Conservation (phyloP, 75 land plant genomes). For the Ceratopteris richardii region DNA sequence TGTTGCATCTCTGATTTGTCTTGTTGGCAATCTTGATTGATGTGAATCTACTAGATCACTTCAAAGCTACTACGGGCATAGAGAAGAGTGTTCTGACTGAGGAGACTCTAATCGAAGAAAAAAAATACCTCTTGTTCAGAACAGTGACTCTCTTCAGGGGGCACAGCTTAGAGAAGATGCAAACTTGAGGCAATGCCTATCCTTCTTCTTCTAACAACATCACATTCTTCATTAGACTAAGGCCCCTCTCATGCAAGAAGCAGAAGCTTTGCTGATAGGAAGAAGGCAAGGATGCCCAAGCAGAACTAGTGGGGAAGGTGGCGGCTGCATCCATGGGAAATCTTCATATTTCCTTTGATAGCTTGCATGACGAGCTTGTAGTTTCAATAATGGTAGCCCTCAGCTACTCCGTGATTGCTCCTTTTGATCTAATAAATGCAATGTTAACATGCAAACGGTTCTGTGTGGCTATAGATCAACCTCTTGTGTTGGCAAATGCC, state of each 20-base stretch:
- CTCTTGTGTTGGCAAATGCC: slow-evolving; percentile 34
- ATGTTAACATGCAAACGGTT: slow-evolving; percentile 49
- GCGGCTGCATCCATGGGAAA: not conserved
- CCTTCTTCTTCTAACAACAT: slow-evolving; percentile 16
- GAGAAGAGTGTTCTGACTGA: no score
- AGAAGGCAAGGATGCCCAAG: not conserved
- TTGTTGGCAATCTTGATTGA: no score
- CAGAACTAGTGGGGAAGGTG: no score
- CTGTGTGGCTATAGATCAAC: slow-evolving; percentile 23
- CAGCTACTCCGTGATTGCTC: slow-evolving; percentile 28
- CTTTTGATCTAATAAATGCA: slow-evolving; percentile 41
- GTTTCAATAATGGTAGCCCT: slow-evolving; percentile 36
- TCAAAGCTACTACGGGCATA: no score
- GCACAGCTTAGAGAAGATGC: slow-evolving; percentile 3
- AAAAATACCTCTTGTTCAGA: no score
- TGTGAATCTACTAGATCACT: no score
- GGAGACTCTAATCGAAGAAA: no score
- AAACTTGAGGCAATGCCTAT: slow-evolving; percentile 1
- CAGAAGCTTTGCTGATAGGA: not conserved
- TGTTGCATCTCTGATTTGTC: no score
- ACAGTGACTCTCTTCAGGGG: no score
- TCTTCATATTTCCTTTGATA: slow-evolving; percentile 17
- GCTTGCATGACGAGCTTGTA: slow-evolving; percentile 51
- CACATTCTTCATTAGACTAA: slow-evolving; percentile 13
- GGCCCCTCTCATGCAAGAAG: not conserved